Percentiles rank a stretch among this genome's conserved stretches.
These are phyloP conservation scores for Blastobotrys proliferans DNA, from an alignment of 1,139 yeast genomes.

Conservation along the genomic window DNA sequence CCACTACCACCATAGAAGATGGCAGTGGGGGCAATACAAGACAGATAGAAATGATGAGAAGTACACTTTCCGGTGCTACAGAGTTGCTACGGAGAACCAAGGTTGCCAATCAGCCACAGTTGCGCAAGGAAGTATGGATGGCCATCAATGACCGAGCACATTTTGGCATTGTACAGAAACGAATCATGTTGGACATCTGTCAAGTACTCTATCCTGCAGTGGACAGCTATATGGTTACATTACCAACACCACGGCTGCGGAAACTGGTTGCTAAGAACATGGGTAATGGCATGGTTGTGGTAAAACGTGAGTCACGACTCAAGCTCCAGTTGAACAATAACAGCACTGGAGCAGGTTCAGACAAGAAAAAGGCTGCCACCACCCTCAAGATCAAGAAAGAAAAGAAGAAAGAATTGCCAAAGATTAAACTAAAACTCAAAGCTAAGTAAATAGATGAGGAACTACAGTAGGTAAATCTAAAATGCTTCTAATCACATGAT, in stretches of 20 bases:
- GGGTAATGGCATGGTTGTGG: conserved; percentile 45
- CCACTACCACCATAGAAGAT: conserved; percentile 13
- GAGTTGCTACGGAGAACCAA: conserved; percentile 63
- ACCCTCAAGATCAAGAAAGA: too few species aligned
- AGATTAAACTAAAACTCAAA: conserved; percentile 4
- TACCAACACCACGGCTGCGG: conserved; percentile 66
- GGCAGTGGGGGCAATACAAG: conserved; percentile 36
- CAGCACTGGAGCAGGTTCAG: too few species aligned
- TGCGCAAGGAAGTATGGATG: conserved; percentile 62
- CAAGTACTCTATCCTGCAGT: conserved; percentile 63
- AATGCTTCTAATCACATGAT: conserved; percentile 44
- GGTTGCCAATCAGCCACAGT: conserved; percentile 52
- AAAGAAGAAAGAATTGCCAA: not conserved
- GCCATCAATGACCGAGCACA: conserved; percentile 45
- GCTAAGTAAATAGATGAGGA: conserved; percentile 44
- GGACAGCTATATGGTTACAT: conserved; percentile 55
- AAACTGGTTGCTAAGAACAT: conserved; percentile 55
- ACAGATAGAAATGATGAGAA: conserved; percentile 38
- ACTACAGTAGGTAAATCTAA: conserved; percentile 44
- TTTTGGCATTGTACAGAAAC: conserved; percentile 57
- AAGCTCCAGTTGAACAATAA: conserved; percentile 7
- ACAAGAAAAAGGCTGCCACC: too few species aligned
- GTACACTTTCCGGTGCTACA: conserved; percentile 58
- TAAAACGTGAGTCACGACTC: conserved; percentile 18
- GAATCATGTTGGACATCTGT: conserved; percentile 61